Evolutionary conservation across 345 rosid genomes (phyloP).

Genomic region (Rhizophora mangle): DNA sequence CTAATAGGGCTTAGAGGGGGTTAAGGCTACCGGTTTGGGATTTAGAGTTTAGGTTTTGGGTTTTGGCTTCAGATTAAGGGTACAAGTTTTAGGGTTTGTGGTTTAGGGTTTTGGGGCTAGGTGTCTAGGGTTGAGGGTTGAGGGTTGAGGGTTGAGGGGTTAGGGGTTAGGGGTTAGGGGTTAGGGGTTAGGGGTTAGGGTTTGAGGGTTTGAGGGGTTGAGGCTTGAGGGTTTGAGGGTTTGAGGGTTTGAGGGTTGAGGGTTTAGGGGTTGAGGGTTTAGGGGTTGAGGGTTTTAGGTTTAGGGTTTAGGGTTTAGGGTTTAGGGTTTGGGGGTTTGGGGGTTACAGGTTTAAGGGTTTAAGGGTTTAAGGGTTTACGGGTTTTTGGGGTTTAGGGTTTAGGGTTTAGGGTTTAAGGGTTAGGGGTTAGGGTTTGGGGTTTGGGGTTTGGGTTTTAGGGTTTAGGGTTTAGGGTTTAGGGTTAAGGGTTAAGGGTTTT

Average conservation of each 20-base stretch:
- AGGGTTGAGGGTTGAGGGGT: constrained; percentile 9
- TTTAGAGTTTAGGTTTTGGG: background rate
- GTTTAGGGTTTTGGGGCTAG: constrained; percentile 6
- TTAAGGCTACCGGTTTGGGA: too few species aligned
- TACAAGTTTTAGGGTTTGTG: constrained; percentile 11
- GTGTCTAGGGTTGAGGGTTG: constrained; percentile 17
- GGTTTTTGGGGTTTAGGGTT: constrained; percentile 20
- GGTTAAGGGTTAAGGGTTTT: constrained; percentile 7
- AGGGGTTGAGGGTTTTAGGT: constrained; percentile 11
- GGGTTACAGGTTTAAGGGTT: constrained; percentile 17
- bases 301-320: constrained; percentile 19
- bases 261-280: constrained; percentile 18
- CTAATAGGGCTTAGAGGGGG: too few species aligned
- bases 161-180: constrained; percentile 12
- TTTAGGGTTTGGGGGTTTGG: constrained; percentile 17
- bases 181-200: constrained; percentile 11
- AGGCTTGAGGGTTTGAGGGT: too few species aligned
- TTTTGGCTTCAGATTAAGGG: too few species aligned
- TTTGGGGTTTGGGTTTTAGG: constrained; percentile 21
- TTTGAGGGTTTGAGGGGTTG: constrained; percentile 13
- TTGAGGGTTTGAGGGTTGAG: constrained; percentile 14
- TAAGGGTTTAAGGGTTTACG: constrained; percentile 12
- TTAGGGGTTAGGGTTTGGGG: constrained; percentile 24
- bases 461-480: constrained; percentile 19
- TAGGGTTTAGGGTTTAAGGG: constrained; percentile 29